Evolutionary conservation across 208 protist genomes (phyloP), one percentile per base, ranked within the genome.

Genomic region (Acanthamoeba castellanii): DNA sequence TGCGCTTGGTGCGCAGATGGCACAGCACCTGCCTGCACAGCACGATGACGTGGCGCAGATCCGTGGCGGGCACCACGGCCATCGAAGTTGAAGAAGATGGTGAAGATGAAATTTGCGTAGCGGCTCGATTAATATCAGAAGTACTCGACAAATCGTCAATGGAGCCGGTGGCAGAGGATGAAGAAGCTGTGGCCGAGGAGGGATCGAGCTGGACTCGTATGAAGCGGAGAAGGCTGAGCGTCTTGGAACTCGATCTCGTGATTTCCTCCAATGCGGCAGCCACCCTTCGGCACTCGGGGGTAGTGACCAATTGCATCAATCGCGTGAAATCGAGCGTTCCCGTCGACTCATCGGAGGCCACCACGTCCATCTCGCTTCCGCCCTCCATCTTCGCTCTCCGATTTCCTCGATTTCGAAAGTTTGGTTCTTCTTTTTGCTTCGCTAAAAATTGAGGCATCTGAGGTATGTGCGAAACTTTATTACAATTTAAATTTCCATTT

Each of bases 11-110:
- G n/a, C 68, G 68, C 68, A 76, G 68, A 27, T 47, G 34, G 32
- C 11, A 4, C 68, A 76, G 68, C 68, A 32, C 27, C n/a, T 76
- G 30, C 11, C 34, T 3, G n/a, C 68, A 76, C 30, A 76, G 68
- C 68, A 76, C n/a, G n/a, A 76, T 37, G 68, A 76, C 68, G 32
- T 76, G 68, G 4, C 30, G 68, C 68, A 76, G 68, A 27, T 76
- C 47, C 11, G 47, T 52, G 47, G 7, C 66, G 52, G 52, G 52
- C 52, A 57, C 11, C 52, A n/a, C n/a, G n/a, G n/a, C n/a, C n/a
- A n/a, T n/a, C n/a, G n/a, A n/a, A n/a, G n/a, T n/a, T n/a, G n/a
- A n/a, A n/a, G n/a, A 52, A 14, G 47, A 52, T 52, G 47, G 11
- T 4, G 47, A 52, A 11, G 47, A 52, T 4, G 47, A 11, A 52